Base-by-base conservation (phyloP, 1,284 basidiomycete genomes). In the Schizophyllum commune region DNA sequence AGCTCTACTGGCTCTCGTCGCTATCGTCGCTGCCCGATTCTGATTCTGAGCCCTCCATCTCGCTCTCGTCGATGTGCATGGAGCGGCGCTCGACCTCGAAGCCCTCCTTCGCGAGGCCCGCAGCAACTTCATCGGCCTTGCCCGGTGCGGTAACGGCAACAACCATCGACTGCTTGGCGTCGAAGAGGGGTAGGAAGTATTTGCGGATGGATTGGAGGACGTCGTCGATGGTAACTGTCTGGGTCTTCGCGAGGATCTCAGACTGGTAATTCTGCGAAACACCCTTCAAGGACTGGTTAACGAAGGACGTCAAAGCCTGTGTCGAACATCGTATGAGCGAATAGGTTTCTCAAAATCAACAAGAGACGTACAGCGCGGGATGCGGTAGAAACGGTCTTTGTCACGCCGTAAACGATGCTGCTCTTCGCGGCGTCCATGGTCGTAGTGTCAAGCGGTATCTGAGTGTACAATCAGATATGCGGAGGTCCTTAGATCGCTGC, bases 371-470 rank as follows among this genome's bases (percentile, higher is more conserved):
- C 96, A 47, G 96, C 95, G 64, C 86, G 82, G 19, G 85, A 84
- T 33, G 92, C 86, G 1, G 94, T 97, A 27, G 94, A 89, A 32
- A 96, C 91, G 56, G 82, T 79, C 68, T 87, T 85, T 0, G 96
- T 87, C 5, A 94, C 89, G 20, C 81, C 79, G 71, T 88, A 98
- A 8, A 96, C 94, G 67, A 98, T 87, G 59, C 86, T 92, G 62
- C 91, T 93, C 77, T 97, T 96, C 4, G 96, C 94, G 0, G 92
- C 91, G 68, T 98, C 96, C 19, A 99, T 76, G 8, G 88, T 87
- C 4, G 92, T 90, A 61, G 87, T 82, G 60, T 95, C 92, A 11
- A 99, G 78, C 56, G 83, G 81, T 67, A 94, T 85, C 94, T 97
- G 66, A 55, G 34, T 52, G 2, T 39, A 13, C 17, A 21, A 20